A percentile compares a stretch with the other conserved stretches of the same genome.
Evolutionary conservation across 148 eudicot genomes (phyloP).

Genomic region (Camellia granthamiana): DNA sequence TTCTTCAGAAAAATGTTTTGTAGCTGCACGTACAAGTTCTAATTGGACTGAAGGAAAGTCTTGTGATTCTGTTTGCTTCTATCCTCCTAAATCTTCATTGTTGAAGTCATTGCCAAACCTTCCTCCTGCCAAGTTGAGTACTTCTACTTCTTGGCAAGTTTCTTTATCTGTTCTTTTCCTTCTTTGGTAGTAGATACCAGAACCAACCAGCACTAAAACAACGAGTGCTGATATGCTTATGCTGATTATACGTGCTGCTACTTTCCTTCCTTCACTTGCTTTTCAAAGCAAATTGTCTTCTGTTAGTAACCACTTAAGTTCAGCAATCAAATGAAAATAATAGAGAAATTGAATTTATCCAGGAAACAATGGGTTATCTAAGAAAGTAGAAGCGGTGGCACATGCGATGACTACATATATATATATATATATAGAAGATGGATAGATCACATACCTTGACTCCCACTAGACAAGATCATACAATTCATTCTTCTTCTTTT

Average conservation of each 20-base stretch:
- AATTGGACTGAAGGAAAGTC: neutral
- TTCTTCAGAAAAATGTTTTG: slow-evolving; percentile 17
- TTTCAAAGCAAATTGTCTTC: neutral
- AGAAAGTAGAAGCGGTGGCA: no score
- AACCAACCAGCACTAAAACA: slow-evolving; percentile 9
- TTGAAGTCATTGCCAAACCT: neutral
- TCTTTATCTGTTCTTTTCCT: neutral
- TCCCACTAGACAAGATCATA: no score
- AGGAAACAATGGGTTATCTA: no score
- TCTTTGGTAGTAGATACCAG: neutral
- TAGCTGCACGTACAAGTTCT: neutral
- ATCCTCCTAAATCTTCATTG: neutral
- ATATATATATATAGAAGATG: no score
- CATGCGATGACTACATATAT: no score
- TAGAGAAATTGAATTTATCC: no score
- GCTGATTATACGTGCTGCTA: neutral
- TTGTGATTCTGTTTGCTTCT: neutral
- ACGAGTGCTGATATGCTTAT: slow-evolving; percentile 7
- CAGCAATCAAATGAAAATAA: no score
- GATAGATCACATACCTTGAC: no score
- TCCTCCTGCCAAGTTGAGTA: neutral
- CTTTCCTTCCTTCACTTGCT: neutral
- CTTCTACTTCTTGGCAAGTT: neutral
- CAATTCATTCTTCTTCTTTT: no score
- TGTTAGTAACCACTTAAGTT: neutral